Evolutionary conservation across 1,284 basidiomycete genomes (phyloP), one percentile per base, ranked within the genome.

Genomic region (Puccinia sorghi): DNA sequence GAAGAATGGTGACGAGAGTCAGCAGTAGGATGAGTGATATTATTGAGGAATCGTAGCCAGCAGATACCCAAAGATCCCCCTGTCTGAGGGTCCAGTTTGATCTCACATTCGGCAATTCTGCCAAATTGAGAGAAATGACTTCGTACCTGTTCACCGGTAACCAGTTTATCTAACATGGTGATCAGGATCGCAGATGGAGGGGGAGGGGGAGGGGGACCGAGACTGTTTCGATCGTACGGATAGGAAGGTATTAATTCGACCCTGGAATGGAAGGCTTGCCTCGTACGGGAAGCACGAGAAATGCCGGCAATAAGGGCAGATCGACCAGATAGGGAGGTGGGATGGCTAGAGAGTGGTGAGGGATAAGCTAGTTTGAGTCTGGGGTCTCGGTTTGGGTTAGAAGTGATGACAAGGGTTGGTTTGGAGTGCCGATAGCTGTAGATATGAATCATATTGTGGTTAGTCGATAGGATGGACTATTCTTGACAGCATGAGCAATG

Each of bases 1-100:
- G 82, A 17, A 80, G 79, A 25, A 71, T 80, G 17, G 67, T 70
- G 70, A 80, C 59, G 67, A 25, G 75, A 76, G 39, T 72, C 64
- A 79, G 80, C 41, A 83, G 85, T 12, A 80, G 82, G 54, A 84
- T 82, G 80, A 71, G 81, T 81, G 70, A 82, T 82, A 77, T 85
- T 83, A 80, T 86, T 84, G 25, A 81, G 84, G 84, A 88, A 97
- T 80, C 88, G 89, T 82, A 97, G 88, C 83, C 89, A 90, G 72
- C 92, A 90, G 56, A 97, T 89, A 7, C 94, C 94, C 3, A 97
- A 87, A 17, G 91, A 89, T 80, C 89, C 90, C 15, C 94, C 94
- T 25, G 90, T 93, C 72, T 88, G 87, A 66, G 89, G 88, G 85
- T 97, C 92, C 80, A 92, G 89, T 83, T 94, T 92, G 50, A 91